phyloP scores from a whole-genome alignment of 176 grass and related monocot species.

The Metroxylon sagu region DNA sequence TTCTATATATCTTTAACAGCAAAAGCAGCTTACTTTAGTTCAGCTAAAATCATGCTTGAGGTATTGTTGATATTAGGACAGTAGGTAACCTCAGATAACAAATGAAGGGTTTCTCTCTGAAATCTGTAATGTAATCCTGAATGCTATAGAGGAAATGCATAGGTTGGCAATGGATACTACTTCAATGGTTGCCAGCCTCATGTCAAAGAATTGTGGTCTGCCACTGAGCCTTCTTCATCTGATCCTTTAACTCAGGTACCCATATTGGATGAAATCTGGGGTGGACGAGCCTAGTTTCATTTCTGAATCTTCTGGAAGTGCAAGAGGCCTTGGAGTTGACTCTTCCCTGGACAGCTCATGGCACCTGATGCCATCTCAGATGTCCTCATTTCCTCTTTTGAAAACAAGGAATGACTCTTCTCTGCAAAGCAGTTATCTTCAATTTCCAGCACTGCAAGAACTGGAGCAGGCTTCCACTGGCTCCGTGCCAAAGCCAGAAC shows the following conservation, averaged over 20 bases:
- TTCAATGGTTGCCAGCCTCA: no score
- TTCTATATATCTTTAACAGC: no score
- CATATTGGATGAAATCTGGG: neutral
- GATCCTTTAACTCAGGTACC: neutral
- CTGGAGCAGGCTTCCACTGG: slow-evolving; percentile 34
- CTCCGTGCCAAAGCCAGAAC: slow-evolving; percentile 31
- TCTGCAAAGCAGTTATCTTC: slow-evolving; percentile 21
- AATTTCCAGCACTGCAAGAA: slow-evolving; percentile 26
- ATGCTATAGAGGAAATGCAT: no score
- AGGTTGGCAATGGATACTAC: no score
- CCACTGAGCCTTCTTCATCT: slow-evolving; percentile 12
- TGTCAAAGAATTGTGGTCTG: neutral
- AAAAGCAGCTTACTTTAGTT: no score
- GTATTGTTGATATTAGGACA: no score
- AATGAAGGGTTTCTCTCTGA: no score
- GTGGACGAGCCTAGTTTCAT: neutral
- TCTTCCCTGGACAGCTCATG: slow-evolving; percentile 31
- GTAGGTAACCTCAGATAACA: no score
- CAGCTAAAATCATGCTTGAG: no score
- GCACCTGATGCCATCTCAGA: slow-evolving; percentile 38
- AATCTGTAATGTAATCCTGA: no score
- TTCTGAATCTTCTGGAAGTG: slow-evolving; percentile 1
- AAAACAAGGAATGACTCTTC: neutral
- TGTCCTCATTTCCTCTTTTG: slow-evolving; percentile 22
- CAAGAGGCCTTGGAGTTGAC: slow-evolving; percentile 3